These are phyloP conservation scores for Fusarium clavum DNA, from an alignment of 2,329 filamentous ascomycete species.

Conservation along the genomic window DNA sequence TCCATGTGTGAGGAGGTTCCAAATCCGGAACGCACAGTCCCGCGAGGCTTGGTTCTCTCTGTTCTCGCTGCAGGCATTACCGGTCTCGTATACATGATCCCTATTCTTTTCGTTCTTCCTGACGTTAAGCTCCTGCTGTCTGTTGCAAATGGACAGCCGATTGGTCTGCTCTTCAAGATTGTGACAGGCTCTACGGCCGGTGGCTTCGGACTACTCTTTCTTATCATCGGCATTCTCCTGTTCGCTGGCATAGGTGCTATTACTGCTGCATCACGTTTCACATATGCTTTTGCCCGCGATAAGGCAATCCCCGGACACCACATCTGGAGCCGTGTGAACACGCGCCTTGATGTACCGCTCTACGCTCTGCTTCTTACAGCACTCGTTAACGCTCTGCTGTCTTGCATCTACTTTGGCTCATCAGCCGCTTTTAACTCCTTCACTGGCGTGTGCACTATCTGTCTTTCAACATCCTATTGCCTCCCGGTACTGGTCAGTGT, in stretches of 20 bases:
- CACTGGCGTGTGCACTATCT: slow-evolving; percentile 83
- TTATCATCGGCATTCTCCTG: slow-evolving; percentile 80
- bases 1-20: slow-evolving; percentile 71
- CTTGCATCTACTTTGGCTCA: slow-evolving; percentile 83
- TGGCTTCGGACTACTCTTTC: slow-evolving; percentile 79
- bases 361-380: slow-evolving; percentile 76
- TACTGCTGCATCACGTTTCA: slow-evolving; percentile 79
- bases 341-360: slow-evolving; percentile 74
- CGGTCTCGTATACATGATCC: slow-evolving; percentile 73
- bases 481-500: slow-evolving; percentile 79
- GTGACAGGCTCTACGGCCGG: slow-evolving; percentile 76
- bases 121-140: slow-evolving; percentile 72
- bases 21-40: slow-evolving; percentile 69
- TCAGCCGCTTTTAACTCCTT: slow-evolving; percentile 82
- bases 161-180: slow-evolving; percentile 79
- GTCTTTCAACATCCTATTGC: slow-evolving; percentile 79
- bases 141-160: slow-evolving; percentile 78
- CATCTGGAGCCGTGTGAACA: slow-evolving; percentile 74
- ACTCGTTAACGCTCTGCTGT: slow-evolving; percentile 75
- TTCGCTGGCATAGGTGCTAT: slow-evolving; percentile 81
- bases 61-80: slow-evolving; percentile 73
- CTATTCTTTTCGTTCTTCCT: slow-evolving; percentile 80
- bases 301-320: slow-evolving; percentile 77
- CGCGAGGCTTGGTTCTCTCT: slow-evolving; percentile 74
- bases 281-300: slow-evolving; percentile 80